phyloP scores from a whole-genome alignment of 108 stramenopile species.

The Cyclotella choctawhatcheeana region DNA sequence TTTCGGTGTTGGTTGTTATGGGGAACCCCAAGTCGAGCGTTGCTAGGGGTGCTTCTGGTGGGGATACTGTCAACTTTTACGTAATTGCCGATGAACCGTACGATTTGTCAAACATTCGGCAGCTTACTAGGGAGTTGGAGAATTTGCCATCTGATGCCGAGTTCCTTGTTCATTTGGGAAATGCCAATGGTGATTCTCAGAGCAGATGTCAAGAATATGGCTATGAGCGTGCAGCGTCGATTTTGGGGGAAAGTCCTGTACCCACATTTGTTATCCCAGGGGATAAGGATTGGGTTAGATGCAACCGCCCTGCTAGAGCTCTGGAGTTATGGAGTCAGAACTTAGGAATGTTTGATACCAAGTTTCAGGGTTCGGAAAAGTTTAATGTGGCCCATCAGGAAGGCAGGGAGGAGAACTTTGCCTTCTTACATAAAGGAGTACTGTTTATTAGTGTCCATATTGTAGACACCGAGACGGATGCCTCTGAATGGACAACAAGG shows the following conservation, averaged over 20 bases:
- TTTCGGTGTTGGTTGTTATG: conserved; percentile 27
- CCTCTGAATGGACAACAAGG: conserved; percentile 50
- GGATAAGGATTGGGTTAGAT: conserved; percentile 78
- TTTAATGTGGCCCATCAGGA: conserved; percentile 48
- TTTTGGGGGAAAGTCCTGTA: conserved; percentile 56
- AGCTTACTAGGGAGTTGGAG: conserved; percentile 56
- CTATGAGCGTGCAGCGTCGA: conserved; percentile 49
- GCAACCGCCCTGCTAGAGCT: conserved; percentile 37
- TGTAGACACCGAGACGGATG: conserved; percentile 55
- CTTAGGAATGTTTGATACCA: conserved; percentile 60
- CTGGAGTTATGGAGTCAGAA: conserved; percentile 60
- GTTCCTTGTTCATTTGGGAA: conserved; percentile 81
- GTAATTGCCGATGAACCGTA: conserved; percentile 78
- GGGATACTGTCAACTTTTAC: conserved; percentile 60
- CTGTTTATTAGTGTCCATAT: conserved; percentile 76
- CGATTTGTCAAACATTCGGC: conserved; percentile 45
- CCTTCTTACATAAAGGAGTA: conserved; percentile 68
- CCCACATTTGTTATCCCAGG: conserved; percentile 77
- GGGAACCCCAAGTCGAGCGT: conserved; percentile 22
- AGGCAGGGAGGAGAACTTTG: conserved; percentile 64
- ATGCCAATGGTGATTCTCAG: conserved; percentile 64
- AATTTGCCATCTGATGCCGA: conserved; percentile 65
- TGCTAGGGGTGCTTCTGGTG: neutral
- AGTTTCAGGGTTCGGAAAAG: conserved; percentile 29
- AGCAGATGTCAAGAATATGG: conserved; percentile 58